phyloP scores from a whole-genome alignment of 169 alveolate genomes.

The Cryptosporidium canis region DNA sequence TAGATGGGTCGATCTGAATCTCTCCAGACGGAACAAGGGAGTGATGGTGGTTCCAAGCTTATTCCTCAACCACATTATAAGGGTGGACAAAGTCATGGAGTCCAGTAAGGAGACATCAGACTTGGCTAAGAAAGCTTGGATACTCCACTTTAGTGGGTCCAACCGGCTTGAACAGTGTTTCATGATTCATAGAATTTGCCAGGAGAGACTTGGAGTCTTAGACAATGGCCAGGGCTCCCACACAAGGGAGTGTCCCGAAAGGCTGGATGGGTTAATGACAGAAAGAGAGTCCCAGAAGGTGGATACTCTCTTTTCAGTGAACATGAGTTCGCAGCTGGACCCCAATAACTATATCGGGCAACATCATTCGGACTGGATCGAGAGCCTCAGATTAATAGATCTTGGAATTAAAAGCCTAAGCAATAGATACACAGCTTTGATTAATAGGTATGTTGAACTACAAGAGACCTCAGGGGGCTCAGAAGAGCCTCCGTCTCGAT shows the following conservation, averaged over 20 bases:
- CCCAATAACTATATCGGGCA: conserved; percentile 26
- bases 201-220: not conserved
- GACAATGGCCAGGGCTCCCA: not conserved
- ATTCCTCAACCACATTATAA: conserved; percentile 6
- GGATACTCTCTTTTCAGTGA: not conserved
- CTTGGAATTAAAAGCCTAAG: not conserved
- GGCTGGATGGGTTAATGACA: not conserved
- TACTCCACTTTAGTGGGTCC: conserved; percentile 57
- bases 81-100: not conserved
- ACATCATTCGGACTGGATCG: not conserved
- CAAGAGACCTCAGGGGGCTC: not conserved
- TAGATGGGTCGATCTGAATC: not conserved
- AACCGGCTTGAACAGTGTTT: conserved; percentile 18
- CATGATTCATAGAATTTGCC: conserved; percentile 24
- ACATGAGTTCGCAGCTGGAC: not conserved
- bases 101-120: not conserved
- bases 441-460: not conserved
- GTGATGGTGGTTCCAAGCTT: conserved; percentile 26
- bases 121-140: conserved; percentile 11
- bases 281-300: conserved; percentile 1
- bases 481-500: not conserved
- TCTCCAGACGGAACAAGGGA: not conserved
- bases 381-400: not conserved
- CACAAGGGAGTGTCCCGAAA: conserved; percentile 7
- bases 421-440: conserved; percentile 1